Evolutionary conservation across 83 land plant genomes (phyloP), one percentile per base, ranked within the genome.

Genomic region (Picea abies): DNA sequence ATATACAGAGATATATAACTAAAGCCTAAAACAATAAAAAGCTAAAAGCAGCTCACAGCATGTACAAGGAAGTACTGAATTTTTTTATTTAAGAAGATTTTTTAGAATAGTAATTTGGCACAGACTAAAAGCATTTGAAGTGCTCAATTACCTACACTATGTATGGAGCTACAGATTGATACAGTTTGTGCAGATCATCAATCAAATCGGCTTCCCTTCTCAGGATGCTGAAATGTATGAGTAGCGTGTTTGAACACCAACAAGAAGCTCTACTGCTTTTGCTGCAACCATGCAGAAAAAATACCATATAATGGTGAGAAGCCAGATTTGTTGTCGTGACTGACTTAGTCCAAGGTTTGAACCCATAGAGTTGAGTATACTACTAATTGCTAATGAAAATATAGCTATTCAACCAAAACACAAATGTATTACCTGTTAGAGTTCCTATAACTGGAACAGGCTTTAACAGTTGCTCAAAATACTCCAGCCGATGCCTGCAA

Each of bases 211-310:
- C 52, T 25, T 44, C 79, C 86, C 39, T 32, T n/a, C 70, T 93
- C 83, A 97, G 76, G 99, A 97, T 77, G 91, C 99, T 26, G 98
- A 91, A 81, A 91, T 95, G 85, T 97, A 97, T 2, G 95, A 89
- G 60, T 97, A 97, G 32, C 98, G 89, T 20, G 91, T 89, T 81
- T 97, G 99, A 17, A 92, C 92, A 62, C 96, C 96, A 41, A 84
- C 23, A 9, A 93, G 11, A 78, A 97, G 95, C 84, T 97, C 99
- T 49, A 93, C 88, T 8, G 93, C 86, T 83, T 93, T 97, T 39
- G 73, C 96, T 97, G 96, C 79, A 83, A 23, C 15, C 64, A 82
- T 7, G n/a, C 10, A 81, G 64, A 68, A 60, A 16, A 60, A 39
- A 11, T 58, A 52, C 32, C 49, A 68, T 23, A 32, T 47, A 60